Base-by-base conservation (phyloP, 169 alveolate genomes). In the Plasmodium gonderi region DNA sequence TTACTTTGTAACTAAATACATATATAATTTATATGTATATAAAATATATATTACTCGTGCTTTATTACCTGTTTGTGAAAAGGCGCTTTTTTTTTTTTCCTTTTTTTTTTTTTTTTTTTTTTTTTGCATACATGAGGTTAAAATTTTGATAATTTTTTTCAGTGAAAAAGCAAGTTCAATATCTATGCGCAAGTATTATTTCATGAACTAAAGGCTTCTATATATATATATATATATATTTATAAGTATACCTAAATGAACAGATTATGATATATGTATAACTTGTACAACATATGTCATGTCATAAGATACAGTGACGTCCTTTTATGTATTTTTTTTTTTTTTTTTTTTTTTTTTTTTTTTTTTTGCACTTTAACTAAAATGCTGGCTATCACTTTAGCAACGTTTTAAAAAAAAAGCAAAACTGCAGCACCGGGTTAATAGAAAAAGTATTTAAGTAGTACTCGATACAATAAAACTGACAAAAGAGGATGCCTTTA, bases 41-140 rank as follows among this genome's bases (percentile, higher is more conserved):
- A 60, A 60, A 60, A 23, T 60, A 36, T 60, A 23, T 23, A 60
- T 20, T 29, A 29, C 29, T 31, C 20, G 12, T 68, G 12, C 20
- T 68, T 68, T 67, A 2, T 7, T 67, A 3, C 5, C 17, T 68
- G 49, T 69, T 31, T 38, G 49, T 36, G 44, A 8, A 11, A 60
- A 60, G 4, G 4, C 11, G 12, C 31, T 42, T 29, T 0, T 67
- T 67, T 65, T 65, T 65, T 65, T 9, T 65, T 17, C 2, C 14
- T 65, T 65, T 65, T 65, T 45, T 45, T 45, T 45, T 69, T 69
- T 68, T 68, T 68, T 68, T 69, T 69, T 68, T 69, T 69, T 69
- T 67, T 69, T 69, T 69, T 69, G 17, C 23, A 20, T 60, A 8
- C 72, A 60, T 60, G 9, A 11, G 36, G 17, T 14, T 1, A 51